phyloP scores from a whole-genome alignment of 2,329 filamentous ascomycete species.

The Eurotiales sp. region DNA sequence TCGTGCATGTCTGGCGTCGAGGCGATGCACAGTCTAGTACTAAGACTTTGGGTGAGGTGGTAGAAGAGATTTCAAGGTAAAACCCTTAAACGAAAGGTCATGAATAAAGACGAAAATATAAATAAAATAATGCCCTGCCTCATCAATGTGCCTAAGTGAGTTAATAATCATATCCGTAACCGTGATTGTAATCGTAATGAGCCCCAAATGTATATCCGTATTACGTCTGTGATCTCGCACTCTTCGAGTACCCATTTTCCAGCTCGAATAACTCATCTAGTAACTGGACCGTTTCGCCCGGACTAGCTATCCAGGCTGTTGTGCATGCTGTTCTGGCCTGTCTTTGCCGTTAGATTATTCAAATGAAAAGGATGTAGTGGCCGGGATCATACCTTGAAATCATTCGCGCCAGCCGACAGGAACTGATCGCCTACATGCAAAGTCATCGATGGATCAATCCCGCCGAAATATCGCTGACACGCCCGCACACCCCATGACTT shows the following conservation, averaged over 20 bases:
- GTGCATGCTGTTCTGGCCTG: constrained; percentile 80
- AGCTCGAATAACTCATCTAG: constrained; percentile 74
- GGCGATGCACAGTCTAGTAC: background rate
- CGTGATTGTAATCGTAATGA: no score
- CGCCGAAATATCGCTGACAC: constrained; percentile 86
- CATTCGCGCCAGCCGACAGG: constrained; percentile 88
- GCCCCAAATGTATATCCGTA: no score
- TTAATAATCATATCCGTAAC: no score
- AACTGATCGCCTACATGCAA: constrained; percentile 96
- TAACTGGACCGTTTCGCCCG: constrained; percentile 81
- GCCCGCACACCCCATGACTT: constrained; percentile 94
- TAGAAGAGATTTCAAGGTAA: constrained; percentile 8
- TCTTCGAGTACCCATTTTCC: constrained; percentile 18
- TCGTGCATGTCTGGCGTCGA: constrained; percentile 8
- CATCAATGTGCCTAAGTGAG: no score
- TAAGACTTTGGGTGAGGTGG: constrained; percentile 13
- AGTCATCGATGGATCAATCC: constrained; percentile 70
- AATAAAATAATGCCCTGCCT: no score
- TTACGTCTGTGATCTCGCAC: background rate
- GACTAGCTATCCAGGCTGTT: constrained; percentile 95
- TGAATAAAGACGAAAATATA: no score
- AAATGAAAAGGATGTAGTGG: background rate
- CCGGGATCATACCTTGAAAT: constrained; percentile 68
- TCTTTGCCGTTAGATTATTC: background rate
- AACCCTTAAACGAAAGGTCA: no score